Base-by-base conservation (phyloP, 345 rosid genomes). In the Camelina hispida region DNA sequence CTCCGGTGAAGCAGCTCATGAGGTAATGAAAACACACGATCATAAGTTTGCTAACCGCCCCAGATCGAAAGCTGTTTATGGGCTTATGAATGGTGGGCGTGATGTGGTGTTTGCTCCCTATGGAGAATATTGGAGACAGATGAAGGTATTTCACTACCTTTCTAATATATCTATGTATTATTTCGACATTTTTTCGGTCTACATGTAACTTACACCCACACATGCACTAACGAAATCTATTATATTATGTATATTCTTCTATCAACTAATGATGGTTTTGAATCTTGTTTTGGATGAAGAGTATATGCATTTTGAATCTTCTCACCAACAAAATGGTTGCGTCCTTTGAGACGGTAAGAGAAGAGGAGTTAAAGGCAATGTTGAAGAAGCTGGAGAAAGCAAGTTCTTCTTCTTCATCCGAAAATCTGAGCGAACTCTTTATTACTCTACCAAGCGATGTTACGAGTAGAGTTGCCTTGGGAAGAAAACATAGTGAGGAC, bases 121-220 rank as follows among this genome's bases (percentile, higher is more conserved):
- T 35, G 87, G 90, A 16, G 89, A 88, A 62, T 87, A 88, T 58
- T 88, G 96, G 96, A 79, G 88, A 62, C 87, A 86, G 22, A 77
- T 84, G 61, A 88, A 80, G 76, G 76, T 62, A 72, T 8, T 35
- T 72, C 53, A 16, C 53, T 48, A 17, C 9, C 8, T 44, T 15
- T 44, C 2, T 1, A 5, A 44, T 44, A 23, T 23, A 1, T 3
- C 3, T 44, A 47, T 5, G 0, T 50, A 17, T 9, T 8, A n/a
- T 47, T 1, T n/a, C 7, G 16, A 47, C 1, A 15, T 2, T 15
- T 15, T 46, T 15, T 6, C n/a, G n/a, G 16, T 46, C 9, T 15
- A n/a, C 18, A n/a, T 28, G 30, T 5, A 28, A 14, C 16, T 13
- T 43, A 4, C 7, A 43, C 2, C 16, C 17, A 44, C 48, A 14